These are phyloP conservation scores for Xylaria sp. DNA, from an alignment of 2,329 filamentous ascomycete species.

Conservation along the genomic window DNA sequence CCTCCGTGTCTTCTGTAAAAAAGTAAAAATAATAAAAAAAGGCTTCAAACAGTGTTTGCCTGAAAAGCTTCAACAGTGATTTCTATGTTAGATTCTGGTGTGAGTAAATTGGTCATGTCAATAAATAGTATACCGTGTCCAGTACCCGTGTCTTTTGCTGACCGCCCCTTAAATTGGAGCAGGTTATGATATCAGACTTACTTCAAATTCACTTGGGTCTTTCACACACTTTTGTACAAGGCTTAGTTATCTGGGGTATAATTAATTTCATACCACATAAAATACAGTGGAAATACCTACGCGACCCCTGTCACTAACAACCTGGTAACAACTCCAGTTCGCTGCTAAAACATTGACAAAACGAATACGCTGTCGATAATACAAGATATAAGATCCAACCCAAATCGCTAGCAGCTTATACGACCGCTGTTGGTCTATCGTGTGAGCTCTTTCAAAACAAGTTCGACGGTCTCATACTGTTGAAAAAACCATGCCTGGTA, in stretches of 20 bases:
- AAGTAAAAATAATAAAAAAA: no score
- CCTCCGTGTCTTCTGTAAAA: no score
- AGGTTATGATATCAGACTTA: neutral
- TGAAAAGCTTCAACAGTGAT: neutral
- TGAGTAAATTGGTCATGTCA: neutral
- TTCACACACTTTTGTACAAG: neutral
- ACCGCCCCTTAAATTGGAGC: neutral
- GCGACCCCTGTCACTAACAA: neutral
- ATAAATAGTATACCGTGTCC: no score
- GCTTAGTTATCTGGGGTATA: no score
- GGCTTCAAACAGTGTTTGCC: neutral
- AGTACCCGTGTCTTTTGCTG: no score
- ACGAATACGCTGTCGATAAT: constrained; percentile 18
- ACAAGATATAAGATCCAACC: neutral
- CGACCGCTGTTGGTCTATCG: neutral
- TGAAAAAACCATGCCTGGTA: neutral
- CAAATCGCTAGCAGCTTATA: constrained; percentile 14
- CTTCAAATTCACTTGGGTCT: neutral
- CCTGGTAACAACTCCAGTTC: neutral
- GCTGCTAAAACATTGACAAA: constrained; percentile 3
- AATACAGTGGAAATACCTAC: neutral
- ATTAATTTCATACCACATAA: neutral
- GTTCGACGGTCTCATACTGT: neutral
- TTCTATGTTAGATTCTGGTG: neutral
- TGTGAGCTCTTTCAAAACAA: neutral